Percentiles rank a stretch among this genome's conserved stretches.
Evolutionary conservation across 306 rosid species (phyloP).

Genomic region (Lathyrus tuberosus): DNA sequence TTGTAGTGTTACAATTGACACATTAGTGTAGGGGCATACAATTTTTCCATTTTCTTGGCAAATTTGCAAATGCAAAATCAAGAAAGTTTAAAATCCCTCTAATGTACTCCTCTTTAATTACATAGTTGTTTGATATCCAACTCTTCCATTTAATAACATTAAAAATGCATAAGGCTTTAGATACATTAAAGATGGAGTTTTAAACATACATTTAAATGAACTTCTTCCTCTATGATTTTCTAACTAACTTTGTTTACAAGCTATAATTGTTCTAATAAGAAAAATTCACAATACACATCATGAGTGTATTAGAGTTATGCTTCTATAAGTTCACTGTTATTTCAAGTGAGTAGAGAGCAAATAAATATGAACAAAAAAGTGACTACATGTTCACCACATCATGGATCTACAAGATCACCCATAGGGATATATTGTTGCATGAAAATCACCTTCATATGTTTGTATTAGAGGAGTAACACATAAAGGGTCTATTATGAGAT

Average conservation of each 20-base stretch:
- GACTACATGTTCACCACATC: slow-evolving; percentile 35
- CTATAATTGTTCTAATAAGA: too few species aligned
- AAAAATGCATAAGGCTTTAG: too few species aligned
- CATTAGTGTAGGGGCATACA: not conserved
- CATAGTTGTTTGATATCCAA: not conserved
- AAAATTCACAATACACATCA: too few species aligned
- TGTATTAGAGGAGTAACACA: slow-evolving; percentile 28
- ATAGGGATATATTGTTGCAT: slow-evolving; percentile 29
- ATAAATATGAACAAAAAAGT: not conserved
- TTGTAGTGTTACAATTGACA: too few species aligned
- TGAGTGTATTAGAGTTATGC: too few species aligned
- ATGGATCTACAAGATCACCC: slow-evolving; percentile 26
- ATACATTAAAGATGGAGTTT: too few species aligned
- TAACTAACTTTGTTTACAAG: too few species aligned
- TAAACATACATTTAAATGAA: too few species aligned
- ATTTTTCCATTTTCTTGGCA: not conserved
- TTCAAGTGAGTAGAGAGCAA: not conserved
- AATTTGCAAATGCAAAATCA: not conserved
- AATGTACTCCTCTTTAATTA: not conserved
- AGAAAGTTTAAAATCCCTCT: not conserved
- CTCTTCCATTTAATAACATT: not conserved
- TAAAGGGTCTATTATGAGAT: not conserved
- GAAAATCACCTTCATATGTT: slow-evolving; percentile 43
- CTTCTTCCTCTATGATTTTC: too few species aligned
- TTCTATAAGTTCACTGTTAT: too few species aligned